A percentile compares a stretch with the other conserved stretches of the same genome.
Evolutionary conservation across 768 basidiomycete genomes (phyloP).

Genomic region (Lepiota subincarnata): DNA sequence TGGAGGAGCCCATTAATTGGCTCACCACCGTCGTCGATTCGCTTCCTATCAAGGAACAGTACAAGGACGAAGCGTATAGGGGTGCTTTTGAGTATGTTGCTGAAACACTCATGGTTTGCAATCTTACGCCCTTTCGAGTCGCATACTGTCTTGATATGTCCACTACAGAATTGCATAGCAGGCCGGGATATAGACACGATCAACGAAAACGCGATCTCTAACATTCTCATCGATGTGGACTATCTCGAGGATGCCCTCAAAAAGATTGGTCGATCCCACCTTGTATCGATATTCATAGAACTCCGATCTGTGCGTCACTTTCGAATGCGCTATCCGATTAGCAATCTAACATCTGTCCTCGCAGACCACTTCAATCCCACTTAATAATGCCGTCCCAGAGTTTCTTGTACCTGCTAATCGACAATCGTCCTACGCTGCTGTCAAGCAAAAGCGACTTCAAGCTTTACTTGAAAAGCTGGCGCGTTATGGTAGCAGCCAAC

Average conservation of each 20-base stretch:
- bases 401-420: conserved; percentile 72
- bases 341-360: conserved; percentile 5
- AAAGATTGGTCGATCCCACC: conserved; percentile 65
- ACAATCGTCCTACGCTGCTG: conserved; percentile 57
- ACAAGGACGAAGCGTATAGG: conserved; percentile 88
- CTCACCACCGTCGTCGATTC: conserved; percentile 94
- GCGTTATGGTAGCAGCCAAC: conserved; percentile 57
- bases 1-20: conserved; percentile 95
- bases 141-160: not conserved
- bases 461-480: conserved; percentile 77
- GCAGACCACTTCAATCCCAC: conserved; percentile 69
- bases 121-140: not conserved
- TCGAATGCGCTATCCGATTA: not conserved
- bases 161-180: conserved; percentile 65
- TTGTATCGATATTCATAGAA: conserved; percentile 72
- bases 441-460: conserved; percentile 71
- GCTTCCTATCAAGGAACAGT: conserved; percentile 72
- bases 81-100: conserved; percentile 88
- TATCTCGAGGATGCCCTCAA: conserved; percentile 88
- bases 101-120: conserved; percentile 78
- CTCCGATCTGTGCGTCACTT: conserved; percentile 59
- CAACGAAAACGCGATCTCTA: conserved; percentile 88
- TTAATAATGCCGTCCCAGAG: conserved; percentile 71
- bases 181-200: conserved; percentile 71
- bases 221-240: conserved; percentile 79